Base-by-base conservation (phyloP, 2,329 filamentous ascomycete species). In the Aspergillus pseudoglaucus region DNA sequence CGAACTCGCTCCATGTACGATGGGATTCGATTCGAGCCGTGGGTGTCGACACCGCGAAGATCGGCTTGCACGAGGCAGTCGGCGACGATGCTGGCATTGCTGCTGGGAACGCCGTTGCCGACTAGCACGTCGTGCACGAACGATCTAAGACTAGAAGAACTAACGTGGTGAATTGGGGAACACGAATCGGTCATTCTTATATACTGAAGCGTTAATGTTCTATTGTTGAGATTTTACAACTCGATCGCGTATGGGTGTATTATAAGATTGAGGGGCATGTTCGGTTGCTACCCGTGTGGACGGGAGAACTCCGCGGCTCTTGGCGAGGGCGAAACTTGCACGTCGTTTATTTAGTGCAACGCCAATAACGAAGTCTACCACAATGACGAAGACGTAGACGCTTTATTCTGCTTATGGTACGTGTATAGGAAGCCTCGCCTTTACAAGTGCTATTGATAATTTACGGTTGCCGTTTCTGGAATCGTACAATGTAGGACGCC, bases 11-110 rank as follows among this genome's bases (percentile, higher is more conserved):
- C 76, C 72, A 90, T 80, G 71, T 91, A 91, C 0, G 83, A 87
- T 1, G 87, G 86, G 37, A 91, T 82, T 5, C 87, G 81, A 64
- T 88, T 88, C 64, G 87, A 81, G 51, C 84, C 87, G 63, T 91
- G 87, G 0, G 85, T 88, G 61, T 91, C 87, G 22, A 90, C 83
- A 44, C 87, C 87, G 37, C 87, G 82, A 1, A 91, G 77, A 57
- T 91, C 87, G 10, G 87, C 87, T 32, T 81, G 79, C 1, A 90
- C 76, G 1, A 91, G 79, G 52, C 83, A 86, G 51, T 72, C 69
- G n/a, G 86, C 82, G 10, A 90, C 70, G 32, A 82, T 80, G 3
- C 68, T 53, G 14, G 87, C 85, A 53, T 87, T 79, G 2, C 73
- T 63, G 0, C 65, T 47, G 0, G 82, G 67, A 0, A 87, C 83